Conservation (phyloP, 441 rosid genomes). For the Euphorbia celastroides region DNA sequence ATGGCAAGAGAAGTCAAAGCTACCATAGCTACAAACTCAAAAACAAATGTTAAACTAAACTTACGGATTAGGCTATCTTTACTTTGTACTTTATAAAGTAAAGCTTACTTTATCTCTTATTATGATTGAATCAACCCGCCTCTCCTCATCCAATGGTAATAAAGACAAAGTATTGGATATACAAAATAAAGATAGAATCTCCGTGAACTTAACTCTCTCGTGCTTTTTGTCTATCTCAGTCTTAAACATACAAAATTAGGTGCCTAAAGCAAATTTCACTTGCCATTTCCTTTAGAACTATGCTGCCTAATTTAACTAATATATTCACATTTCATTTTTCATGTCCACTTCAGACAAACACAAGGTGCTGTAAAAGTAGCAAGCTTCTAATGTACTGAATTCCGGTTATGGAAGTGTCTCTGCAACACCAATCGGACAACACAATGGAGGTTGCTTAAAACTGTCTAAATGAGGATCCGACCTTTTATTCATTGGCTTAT, state of each 20-base stretch:
- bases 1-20: slow-evolving; percentile 22
- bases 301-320: slow-evolving; percentile 24
- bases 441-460: slow-evolving; percentile 35
- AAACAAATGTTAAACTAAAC: slow-evolving; percentile 6
- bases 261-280: neutral
- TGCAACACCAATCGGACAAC: slow-evolving; percentile 28
- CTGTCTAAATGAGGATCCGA: slow-evolving; percentile 25
- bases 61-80: too few species aligned
- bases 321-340: slow-evolving; percentile 21
- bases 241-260: neutral
- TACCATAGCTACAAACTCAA: slow-evolving; percentile 2
- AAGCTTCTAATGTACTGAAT: neutral
- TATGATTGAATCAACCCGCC: too few species aligned
- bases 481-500: slow-evolving; percentile 17
- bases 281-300: slow-evolving; percentile 15
- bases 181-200: too few species aligned
- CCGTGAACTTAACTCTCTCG: neutral
- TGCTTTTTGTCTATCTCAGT: neutral
- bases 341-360: slow-evolving; percentile 18
- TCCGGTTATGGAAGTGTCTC: slow-evolving; percentile 30
- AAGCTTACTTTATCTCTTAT: too few species aligned
- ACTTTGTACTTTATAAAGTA: too few species aligned
- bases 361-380: slow-evolving; percentile 26
- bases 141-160: too few species aligned
- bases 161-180: too few species aligned